A percentile compares a stretch with the other conserved stretches of the same genome.
phyloP scores from a whole-genome alignment of 345 rosid genomes.

The Eucalyptus microcorys region DNA sequence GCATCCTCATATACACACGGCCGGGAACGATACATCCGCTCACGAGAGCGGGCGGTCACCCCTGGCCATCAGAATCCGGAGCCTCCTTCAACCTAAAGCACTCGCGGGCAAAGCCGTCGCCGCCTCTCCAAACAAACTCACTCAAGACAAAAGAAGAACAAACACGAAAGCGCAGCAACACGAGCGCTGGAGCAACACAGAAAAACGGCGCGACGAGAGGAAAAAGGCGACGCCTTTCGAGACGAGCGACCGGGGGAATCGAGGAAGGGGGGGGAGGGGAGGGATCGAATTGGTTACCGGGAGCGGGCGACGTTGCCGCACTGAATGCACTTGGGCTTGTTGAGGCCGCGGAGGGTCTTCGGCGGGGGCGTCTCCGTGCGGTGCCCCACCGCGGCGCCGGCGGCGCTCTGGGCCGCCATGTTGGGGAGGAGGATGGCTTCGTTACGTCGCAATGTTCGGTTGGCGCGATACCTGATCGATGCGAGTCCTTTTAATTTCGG shows the following conservation, averaged over 20 bases:
- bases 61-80: not conserved
- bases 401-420: conserved; percentile 37
- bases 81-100: not conserved
- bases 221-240: not conserved
- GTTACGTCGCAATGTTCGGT: not conserved
- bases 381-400: conserved; percentile 2
- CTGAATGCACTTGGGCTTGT: conserved; percentile 92
- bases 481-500: not conserved
- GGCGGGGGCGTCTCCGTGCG: conserved; percentile 41
- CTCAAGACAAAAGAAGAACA: not conserved
- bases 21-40: not conserved
- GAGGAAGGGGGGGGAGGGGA: not conserved
- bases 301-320: conserved; percentile 99
- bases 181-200: not conserved
- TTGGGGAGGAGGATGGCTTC: not conserved
- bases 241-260: not conserved
- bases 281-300: conserved; percentile 20
- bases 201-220: not conserved
- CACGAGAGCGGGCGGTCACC: not conserved
- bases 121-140: not conserved
- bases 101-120: not conserved
- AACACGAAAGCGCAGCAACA: not conserved
- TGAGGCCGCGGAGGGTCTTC: conserved; percentile 89
- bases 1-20: not conserved
- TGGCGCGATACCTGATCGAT: not conserved